These are phyloP conservation scores for Pelargonium citronellum DNA, from an alignment of 441 rosid genomes.

Conservation along the genomic window DNA sequence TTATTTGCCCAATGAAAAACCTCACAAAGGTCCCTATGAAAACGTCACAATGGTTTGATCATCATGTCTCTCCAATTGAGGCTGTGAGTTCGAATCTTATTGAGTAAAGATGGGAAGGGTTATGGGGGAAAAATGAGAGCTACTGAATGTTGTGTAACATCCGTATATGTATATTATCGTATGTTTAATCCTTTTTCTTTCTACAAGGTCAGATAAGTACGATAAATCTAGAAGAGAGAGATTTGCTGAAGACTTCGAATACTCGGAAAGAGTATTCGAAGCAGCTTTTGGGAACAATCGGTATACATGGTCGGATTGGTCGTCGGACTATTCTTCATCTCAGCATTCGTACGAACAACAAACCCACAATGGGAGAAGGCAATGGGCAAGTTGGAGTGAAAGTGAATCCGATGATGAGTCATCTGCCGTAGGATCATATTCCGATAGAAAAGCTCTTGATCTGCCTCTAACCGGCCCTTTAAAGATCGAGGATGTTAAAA, in stretches of 20 bases:
- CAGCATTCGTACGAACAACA: slow-evolving; percentile 35
- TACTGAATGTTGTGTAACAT: too few species aligned
- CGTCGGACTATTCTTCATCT: slow-evolving; percentile 29
- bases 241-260: slow-evolving; percentile 34
- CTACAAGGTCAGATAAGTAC: slow-evolving; percentile 31
- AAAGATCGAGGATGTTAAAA: slow-evolving; percentile 55
- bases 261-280: slow-evolving; percentile 38
- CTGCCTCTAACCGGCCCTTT: slow-evolving; percentile 49
- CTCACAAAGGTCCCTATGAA: too few species aligned
- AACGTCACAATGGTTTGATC: too few species aligned
- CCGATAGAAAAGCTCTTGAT: slow-evolving; percentile 50
- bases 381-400: slow-evolving; percentile 34
- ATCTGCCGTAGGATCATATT: slow-evolving; percentile 34
- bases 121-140: too few species aligned
- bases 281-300: slow-evolving; percentile 45
- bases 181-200: neutral
- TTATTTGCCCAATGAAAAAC: too few species aligned
- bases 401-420: slow-evolving; percentile 34
- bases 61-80: too few species aligned
- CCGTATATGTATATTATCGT: too few species aligned
- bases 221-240: slow-evolving; percentile 30
- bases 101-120: neutral
- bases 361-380: slow-evolving; percentile 24
- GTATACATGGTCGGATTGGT: slow-evolving; percentile 51
- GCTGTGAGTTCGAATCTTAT: too few species aligned